Evolutionary conservation across 495 filamentous ascomycete genomes (phyloP), one percentile per base, ranked within the genome.

Genomic region (Aspergillus homomorphus): DNA sequence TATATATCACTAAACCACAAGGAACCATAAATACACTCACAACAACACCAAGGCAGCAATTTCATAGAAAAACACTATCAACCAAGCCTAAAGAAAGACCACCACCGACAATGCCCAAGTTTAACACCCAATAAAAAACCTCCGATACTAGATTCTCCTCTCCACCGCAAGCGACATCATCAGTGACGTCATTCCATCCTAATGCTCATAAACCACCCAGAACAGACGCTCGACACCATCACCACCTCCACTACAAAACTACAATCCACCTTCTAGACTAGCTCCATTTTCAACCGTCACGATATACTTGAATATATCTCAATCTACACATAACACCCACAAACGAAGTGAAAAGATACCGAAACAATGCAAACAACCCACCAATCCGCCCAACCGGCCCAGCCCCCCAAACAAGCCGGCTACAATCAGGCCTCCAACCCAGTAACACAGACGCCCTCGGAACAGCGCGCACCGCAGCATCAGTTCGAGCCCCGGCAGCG

Each of bases 391-490:
- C 68, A 69, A 56, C 65, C 69, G 5, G 45, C 77, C 4, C 83
- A 84, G 64, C 82, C 84, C 3, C 74, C 82, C 48, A 80, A 78
- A 54, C 53, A 76, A 67, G 74, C 76, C 9, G 77, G 74, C 60
- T 84, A 85, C 66, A 63, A 73, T 18, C 76, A 78, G 55, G 62
- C 71, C 51, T 67, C 65, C 45, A 85, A 84, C 59, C 80, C 82
- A 22, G 68, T 78, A 16, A 70, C 77, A 1, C 80, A 79, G 21
- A 76, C 64, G 16, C 70, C 76, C 9, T 67, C 70, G 4, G 84
- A 87, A 60, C 72, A 79, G 55, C 73, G 71, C 26, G 66, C 51
- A 57, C 69, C 64, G 59, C 66, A 38, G 46, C 38, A 73, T 10
- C 12, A 5, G 7, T 9, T 12, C 28, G 23, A 64, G 63, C 50